phyloP scores from a whole-genome alignment of 441 rosid species.

The Eutrema salsugineum region DNA sequence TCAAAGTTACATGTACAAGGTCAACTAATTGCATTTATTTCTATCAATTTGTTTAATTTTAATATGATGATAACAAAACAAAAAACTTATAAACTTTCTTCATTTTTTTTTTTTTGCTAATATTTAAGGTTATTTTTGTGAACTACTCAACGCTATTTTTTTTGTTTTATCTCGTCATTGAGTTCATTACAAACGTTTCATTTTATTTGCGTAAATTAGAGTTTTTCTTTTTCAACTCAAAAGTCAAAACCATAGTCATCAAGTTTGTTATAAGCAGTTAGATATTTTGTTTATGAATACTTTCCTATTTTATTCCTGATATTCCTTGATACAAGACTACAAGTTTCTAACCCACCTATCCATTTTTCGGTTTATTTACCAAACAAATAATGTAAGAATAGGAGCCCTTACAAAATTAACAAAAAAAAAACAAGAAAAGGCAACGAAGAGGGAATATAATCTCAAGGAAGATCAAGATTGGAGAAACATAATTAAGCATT shows the following conservation, averaged over 20 bases:
- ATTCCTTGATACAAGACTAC: background rate
- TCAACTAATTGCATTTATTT: background rate
- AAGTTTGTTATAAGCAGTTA: background rate
- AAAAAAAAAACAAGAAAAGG: conserved; percentile 14
- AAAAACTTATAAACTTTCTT: background rate
- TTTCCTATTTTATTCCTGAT: too few relatives aligned
- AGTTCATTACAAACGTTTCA: too few relatives aligned
- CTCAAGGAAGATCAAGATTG: conserved; percentile 14
- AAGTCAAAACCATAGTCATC: background rate
- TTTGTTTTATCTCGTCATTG: background rate
- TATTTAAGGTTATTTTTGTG: background rate
- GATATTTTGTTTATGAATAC: background rate
- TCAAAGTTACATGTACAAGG: background rate
- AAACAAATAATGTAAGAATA: background rate
- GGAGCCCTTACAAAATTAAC: conserved; percentile 6
- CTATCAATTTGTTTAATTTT: background rate
- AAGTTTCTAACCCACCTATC: background rate
- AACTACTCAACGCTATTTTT: background rate
- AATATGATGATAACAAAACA: background rate
- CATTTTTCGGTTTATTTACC: background rate
- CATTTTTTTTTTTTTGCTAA: too few relatives aligned
- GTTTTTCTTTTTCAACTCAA: background rate
- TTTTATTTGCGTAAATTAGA: background rate
- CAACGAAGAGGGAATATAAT: conserved; percentile 20
- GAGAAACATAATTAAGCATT: conserved; percentile 25